These are phyloP conservation scores for Phaeolepiota aurea DNA, from an alignment of 768 basidiomycete genomes.

Conservation along the genomic window DNA sequence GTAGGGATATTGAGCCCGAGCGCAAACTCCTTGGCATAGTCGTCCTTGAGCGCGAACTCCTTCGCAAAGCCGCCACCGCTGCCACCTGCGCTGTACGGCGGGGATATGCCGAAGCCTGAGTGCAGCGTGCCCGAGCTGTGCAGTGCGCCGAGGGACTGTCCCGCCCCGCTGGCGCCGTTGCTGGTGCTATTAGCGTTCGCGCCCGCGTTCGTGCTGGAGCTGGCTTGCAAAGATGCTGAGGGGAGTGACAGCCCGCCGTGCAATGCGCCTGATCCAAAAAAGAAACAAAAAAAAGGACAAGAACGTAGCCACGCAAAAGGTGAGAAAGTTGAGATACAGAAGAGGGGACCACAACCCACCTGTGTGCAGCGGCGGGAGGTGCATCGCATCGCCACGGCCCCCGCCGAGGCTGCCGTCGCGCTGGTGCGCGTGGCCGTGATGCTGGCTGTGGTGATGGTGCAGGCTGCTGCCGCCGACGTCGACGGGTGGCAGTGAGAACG, in stretches of 20 bases:
- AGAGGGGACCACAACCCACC: neutral
- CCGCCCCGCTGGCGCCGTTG: too few relatives aligned
- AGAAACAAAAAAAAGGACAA: too few relatives aligned
- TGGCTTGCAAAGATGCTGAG: too few relatives aligned
- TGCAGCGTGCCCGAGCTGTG: neutral
- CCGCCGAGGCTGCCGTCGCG: neutral
- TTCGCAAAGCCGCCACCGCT: neutral
- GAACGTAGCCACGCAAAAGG: too few relatives aligned
- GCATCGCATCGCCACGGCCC: neutral
- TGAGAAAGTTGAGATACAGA: too few relatives aligned
- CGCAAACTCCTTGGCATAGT: neutral
- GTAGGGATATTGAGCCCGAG: neutral
- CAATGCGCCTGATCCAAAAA: too few relatives aligned
- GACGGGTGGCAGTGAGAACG: slow-evolving; percentile 3
- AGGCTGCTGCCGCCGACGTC: neutral
- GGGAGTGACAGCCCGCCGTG: too few relatives aligned
- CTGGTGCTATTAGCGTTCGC: too few relatives aligned
- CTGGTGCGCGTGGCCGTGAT: neutral
- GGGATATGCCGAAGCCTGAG: neutral
- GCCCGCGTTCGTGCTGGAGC: too few relatives aligned
- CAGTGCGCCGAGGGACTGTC: neutral
- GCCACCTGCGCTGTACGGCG: neutral
- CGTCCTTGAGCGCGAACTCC: neutral
- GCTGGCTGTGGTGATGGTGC: neutral
- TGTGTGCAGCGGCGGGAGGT: neutral